phyloP scores from a whole-genome alignment of 768 basidiomycete species.

The Botryobasidium botryosum region DNA sequence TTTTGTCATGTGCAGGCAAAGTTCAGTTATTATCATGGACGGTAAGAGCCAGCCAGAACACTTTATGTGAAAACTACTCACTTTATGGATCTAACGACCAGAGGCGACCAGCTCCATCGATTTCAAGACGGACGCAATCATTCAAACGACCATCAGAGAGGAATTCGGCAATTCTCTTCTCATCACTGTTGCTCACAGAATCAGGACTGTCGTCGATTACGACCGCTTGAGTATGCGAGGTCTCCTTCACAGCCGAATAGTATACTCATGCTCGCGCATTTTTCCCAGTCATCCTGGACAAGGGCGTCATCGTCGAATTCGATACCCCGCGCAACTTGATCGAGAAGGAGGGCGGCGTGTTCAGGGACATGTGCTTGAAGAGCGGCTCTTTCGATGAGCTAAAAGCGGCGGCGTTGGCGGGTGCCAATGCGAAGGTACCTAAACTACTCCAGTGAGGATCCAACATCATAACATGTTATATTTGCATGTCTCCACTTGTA shows the following conservation, averaged over 20 bases:
- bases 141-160: conserved; percentile 72
- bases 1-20: conserved; percentile 22
- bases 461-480: too few relatives aligned
- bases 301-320: conserved; percentile 33
- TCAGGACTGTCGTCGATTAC: conserved; percentile 69
- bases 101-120: conserved; percentile 57
- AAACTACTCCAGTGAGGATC: too few relatives aligned
- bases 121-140: conserved; percentile 77
- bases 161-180: conserved; percentile 52
- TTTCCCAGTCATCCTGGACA: conserved; percentile 22
- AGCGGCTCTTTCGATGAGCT: conserved; percentile 10
- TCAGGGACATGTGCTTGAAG: conserved; percentile 11
- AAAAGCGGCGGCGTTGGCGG: neutral
- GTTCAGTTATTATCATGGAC: conserved; percentile 59
- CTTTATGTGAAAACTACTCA: too few relatives aligned
- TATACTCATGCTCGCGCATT: conserved; percentile 8
- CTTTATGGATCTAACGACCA: conserved; percentile 24
- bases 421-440: too few relatives aligned
- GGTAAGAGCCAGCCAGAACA: too few relatives aligned
- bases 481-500: too few relatives aligned
- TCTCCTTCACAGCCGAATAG: neutral
- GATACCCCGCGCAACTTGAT: conserved; percentile 60
- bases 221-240: conserved; percentile 41
- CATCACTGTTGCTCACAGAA: conserved; percentile 46
- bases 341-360: conserved; percentile 34